Evolutionary conservation across 148 eudicot genomes (phyloP).

Genomic region (Linanthus parryae): DNA sequence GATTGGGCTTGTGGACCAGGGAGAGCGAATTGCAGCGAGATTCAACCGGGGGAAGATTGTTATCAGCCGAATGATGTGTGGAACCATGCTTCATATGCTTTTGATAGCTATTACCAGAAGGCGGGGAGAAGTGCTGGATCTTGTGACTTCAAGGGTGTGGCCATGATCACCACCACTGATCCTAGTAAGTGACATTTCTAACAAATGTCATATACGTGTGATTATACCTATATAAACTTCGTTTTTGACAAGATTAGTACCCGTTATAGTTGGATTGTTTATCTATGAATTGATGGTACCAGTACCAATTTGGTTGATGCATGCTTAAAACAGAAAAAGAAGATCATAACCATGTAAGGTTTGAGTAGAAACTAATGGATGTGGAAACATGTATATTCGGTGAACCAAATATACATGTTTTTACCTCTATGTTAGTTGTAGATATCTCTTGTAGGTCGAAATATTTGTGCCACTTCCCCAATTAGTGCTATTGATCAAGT

Average conservation of each 20-base stretch:
- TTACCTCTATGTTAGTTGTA: too few relatives aligned
- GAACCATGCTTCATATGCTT: constrained; percentile 86
- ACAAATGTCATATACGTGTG: neutral
- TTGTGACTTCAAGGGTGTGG: constrained; percentile 91
- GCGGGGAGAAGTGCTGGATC: constrained; percentile 56
- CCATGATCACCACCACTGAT: constrained; percentile 76
- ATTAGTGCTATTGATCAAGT: too few relatives aligned
- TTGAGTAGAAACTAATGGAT: too few relatives aligned
- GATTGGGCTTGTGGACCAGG: constrained; percentile 99
- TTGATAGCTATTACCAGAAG: constrained; percentile 87
- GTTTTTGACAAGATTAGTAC: neutral
- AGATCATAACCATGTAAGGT: too few relatives aligned
- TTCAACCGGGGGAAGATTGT: constrained; percentile 86
- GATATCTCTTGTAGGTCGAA: too few relatives aligned
- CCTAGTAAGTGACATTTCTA: constrained; percentile 60
- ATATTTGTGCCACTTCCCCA: too few relatives aligned
- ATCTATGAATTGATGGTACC: neutral
- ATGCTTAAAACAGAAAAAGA: too few relatives aligned
- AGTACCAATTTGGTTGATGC: too few relatives aligned
- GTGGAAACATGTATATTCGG: too few relatives aligned
- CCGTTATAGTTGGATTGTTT: neutral
- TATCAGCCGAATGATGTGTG: constrained; percentile 73
- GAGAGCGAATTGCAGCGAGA: constrained; percentile 76
- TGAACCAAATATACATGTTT: too few relatives aligned
- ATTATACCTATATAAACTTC: too few relatives aligned